These are phyloP conservation scores for Scytalidium lignicola DNA, from an alignment of 2,329 filamentous ascomycete genomes.

Conservation along the genomic window DNA sequence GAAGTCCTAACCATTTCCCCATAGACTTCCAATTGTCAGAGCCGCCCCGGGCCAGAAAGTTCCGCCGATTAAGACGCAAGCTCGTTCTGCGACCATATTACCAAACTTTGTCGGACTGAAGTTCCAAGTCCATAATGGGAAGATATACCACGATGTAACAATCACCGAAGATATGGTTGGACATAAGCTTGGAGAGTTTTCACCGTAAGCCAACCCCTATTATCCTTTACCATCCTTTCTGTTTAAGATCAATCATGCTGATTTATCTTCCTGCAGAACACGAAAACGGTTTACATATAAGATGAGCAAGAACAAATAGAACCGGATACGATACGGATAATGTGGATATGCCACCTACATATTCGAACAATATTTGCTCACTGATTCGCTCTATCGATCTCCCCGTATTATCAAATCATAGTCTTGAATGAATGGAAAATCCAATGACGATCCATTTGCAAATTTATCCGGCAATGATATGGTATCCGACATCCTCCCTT, in stretches of 20 bases:
- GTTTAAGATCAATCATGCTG: neutral
- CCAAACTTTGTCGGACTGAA: conserved; percentile 67
- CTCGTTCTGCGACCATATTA: conserved; percentile 65
- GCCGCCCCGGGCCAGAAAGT: conserved; percentile 44
- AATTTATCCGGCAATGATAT: too few relatives aligned
- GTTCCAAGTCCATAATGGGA: conserved; percentile 70
- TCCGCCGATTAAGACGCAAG: conserved; percentile 65
- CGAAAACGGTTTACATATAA: conserved; percentile 65
- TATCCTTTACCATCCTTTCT: too few relatives aligned
- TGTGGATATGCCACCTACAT: neutral
- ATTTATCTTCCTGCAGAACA: conserved; percentile 43
- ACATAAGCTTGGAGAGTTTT: conserved; percentile 70
- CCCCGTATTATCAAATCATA: too few relatives aligned
- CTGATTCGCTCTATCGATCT: too few relatives aligned
- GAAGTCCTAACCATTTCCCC: conserved; percentile 29
- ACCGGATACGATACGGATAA: too few relatives aligned
- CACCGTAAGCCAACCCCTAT: too few relatives aligned
- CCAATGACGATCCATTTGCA: too few relatives aligned
- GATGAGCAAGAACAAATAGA: conserved; percentile 60
- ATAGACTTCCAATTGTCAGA: conserved; percentile 47
- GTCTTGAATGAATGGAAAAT: too few relatives aligned
- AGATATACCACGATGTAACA: conserved; percentile 61
- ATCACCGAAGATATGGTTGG: conserved; percentile 77
- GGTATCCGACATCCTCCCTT: too few relatives aligned
- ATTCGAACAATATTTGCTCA: neutral